Evolutionary conservation across 192 early-diverging fungal genomes (phyloP).

Genomic region (Coemansia sp.): DNA sequence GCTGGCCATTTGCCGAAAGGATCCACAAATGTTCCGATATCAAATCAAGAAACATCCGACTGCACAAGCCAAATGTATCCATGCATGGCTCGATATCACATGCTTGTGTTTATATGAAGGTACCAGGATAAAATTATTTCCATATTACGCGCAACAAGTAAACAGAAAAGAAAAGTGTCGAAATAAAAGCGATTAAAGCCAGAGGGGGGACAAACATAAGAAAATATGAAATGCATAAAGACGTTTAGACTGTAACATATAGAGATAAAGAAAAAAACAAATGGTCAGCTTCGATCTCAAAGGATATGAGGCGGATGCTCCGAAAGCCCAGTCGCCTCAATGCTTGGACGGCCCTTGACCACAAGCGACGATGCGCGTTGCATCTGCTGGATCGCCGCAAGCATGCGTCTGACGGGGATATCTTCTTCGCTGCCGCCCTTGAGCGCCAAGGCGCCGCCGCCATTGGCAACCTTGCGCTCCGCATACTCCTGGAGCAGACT

Average conservation of each 20-base stretch:
- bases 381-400: constrained; percentile 50
- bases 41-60: too few relatives aligned
- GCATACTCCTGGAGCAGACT: constrained; percentile 48
- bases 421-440: constrained; percentile 18
- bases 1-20: too few relatives aligned
- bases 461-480: constrained; percentile 11
- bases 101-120: too few relatives aligned
- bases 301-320: constrained; percentile 6
- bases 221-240: background rate
- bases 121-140: too few relatives aligned
- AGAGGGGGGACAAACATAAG: background rate
- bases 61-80: too few relatives aligned
- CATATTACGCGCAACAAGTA: background rate
- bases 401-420: constrained; percentile 43
- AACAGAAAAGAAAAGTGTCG: constrained; percentile 3
- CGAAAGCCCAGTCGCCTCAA: constrained; percentile 8
- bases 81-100: too few relatives aligned
- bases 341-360: constrained; percentile 12
- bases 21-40: too few relatives aligned
- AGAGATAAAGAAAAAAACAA: background rate
- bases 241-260: background rate
- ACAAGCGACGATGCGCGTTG: constrained; percentile 43
- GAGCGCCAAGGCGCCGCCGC: constrained; percentile 9
- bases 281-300: background rate
- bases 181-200: background rate